These are phyloP conservation scores for Xylaria flabelliformis DNA, from an alignment of 495 filamentous ascomycete genomes.

Conservation along the genomic window DNA sequence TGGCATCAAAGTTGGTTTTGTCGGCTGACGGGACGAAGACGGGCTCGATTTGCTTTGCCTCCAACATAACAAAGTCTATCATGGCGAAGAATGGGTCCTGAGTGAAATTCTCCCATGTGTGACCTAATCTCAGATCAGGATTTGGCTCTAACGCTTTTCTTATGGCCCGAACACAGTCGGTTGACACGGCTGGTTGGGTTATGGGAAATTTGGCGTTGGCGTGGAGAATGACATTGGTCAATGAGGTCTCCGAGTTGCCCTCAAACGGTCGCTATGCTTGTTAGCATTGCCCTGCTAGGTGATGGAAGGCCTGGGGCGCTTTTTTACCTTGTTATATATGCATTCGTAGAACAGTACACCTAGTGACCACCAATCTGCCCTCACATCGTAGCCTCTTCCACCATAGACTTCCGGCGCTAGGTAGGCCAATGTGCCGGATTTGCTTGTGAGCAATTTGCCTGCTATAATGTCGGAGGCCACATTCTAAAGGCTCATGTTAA, in stretches of 20 bases:
- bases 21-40: constrained; percentile 92
- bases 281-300: constrained; percentile 32
- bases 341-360: constrained; percentile 98
- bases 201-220: constrained; percentile 85
- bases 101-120: constrained; percentile 79
- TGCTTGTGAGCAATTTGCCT: constrained; percentile 86
- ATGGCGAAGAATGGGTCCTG: constrained; percentile 86
- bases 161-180: constrained; percentile 85
- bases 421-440: constrained; percentile 95
- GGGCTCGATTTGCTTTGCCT: constrained; percentile 87
- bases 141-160: constrained; percentile 81
- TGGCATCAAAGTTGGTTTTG: constrained; percentile 99
- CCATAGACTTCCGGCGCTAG: constrained; percentile 94
- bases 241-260: constrained; percentile 78
- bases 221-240: constrained; percentile 82
- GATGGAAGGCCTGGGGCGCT: not conserved
- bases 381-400: constrained; percentile 81
- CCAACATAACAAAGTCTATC: constrained; percentile 85
- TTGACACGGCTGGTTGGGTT: constrained; percentile 86
- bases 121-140: constrained; percentile 79
- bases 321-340: constrained; percentile 93
- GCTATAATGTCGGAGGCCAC: constrained; percentile 91
- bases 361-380: constrained; percentile 98
- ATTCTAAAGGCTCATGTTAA: constrained; percentile 64
- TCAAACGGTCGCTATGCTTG: constrained; percentile 79